Base-by-base conservation (phyloP, 495 filamentous ascomycete genomes). In the Hyaloscypha finlandica region DNA sequence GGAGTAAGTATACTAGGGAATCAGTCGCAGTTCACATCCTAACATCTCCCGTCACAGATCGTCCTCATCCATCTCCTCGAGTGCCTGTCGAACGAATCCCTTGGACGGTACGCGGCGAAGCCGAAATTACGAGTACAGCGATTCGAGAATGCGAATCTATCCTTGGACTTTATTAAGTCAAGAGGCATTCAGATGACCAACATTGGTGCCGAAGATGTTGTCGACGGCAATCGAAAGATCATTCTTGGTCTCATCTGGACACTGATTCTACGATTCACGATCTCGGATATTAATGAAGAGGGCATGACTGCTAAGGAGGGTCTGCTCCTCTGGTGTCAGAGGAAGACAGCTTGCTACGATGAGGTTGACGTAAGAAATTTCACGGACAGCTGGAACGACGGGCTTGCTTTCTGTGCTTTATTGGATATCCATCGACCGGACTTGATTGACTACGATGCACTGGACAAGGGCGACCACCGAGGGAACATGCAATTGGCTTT, bases 401-500 rank as follows among this genome's bases (percentile, higher is more conserved):
- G 95, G 22, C 80, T 98, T 63, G 95, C 95, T 51, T 99, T 99
- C 75, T 99, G 95, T 76, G 96, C 95, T 16, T 83, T 99, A 59
- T 81, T 99, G 65, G 95, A 99, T 76, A 98, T 98, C 68, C 95
- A 99, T 77, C 90, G 95, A 52, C 95, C 95, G 4, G 95, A 99
- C 75, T 78, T 99, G 66, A 98, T 99, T 74, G 95, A 99, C 80
- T 99, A 91, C 76, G 94, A 99, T 71, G 83, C 89, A 8, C 79
- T 99, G 66, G 94, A 99, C 77, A 97, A 97, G 82, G 90, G 81
- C 16, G 94, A 98, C 78, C 95, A 97, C 80, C 88, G 89, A 56
- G 94, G 94, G 2, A 99, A 99, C 78, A 99, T 97, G 92, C 92
- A 97, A 77, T 79, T 98, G 64, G 95, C 95, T 45, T 99, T 99